A percentile compares a stretch with the other conserved stretches of the same genome.
Conservation (phyloP, 2,329 filamentous ascomycete genomes). For the Colletotrichum lentis region DNA sequence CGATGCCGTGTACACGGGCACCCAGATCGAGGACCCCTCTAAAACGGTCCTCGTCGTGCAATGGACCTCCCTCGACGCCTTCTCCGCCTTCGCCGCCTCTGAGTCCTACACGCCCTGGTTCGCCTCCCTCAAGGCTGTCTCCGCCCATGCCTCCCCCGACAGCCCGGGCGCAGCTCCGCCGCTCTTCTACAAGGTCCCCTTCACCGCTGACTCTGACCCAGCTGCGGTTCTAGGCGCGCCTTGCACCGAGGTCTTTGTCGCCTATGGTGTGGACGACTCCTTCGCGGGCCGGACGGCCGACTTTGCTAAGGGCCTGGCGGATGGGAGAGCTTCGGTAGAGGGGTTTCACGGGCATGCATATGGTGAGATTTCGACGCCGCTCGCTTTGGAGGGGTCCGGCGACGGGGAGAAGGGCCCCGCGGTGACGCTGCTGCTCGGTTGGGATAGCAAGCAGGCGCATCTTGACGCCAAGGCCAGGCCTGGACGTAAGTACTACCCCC, state of each 20-base stretch:
- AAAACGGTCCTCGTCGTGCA: constrained; percentile 47
- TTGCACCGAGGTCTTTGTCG: constrained; percentile 51
- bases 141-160: constrained; percentile 28
- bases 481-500: constrained; percentile 38
- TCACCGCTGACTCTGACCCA: constrained; percentile 31
- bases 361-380: constrained; percentile 46
- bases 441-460: constrained; percentile 53
- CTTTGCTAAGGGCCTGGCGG: constrained; percentile 46
- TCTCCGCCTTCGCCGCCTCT: constrained; percentile 53
- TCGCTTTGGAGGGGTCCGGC: constrained; percentile 39
- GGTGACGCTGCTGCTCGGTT: constrained; percentile 49
- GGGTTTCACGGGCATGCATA: constrained; percentile 47
- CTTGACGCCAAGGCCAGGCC: constrained; percentile 42
- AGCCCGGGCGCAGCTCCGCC: constrained; percentile 33
- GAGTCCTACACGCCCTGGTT: constrained; percentile 53
- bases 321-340: constrained; percentile 39
- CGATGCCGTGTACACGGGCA: constrained; percentile 47
- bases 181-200: constrained; percentile 40
- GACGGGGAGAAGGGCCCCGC: constrained; percentile 44
- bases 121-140: constrained; percentile 47
- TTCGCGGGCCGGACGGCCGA: constrained; percentile 36
- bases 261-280: constrained; percentile 45
- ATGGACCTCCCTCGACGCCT: constrained; percentile 47
- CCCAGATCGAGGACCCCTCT: constrained; percentile 47
- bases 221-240: constrained; percentile 47